A percentile compares a stretch with the other conserved stretches of the same genome.
Evolutionary conservation across 768 basidiomycete genomes (phyloP).

Genomic region (Suillus luteus): DNA sequence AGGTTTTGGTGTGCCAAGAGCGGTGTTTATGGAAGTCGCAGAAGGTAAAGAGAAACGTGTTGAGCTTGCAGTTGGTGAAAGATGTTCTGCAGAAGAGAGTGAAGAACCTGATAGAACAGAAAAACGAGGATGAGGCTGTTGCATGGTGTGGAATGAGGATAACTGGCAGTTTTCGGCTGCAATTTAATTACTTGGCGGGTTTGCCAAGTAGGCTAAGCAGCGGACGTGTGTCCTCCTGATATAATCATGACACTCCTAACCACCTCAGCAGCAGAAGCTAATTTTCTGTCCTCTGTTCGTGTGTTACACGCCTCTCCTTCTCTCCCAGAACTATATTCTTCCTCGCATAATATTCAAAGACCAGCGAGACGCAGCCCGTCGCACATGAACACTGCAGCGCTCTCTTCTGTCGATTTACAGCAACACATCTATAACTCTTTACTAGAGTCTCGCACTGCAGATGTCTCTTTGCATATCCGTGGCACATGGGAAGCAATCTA

Average conservation of each 20-base stretch:
- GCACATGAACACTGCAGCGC: constrained; percentile 41
- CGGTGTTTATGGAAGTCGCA: constrained; percentile 46
- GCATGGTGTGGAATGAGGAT: constrained; percentile 40
- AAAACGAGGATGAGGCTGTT: constrained; percentile 62
- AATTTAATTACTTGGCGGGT: background rate
- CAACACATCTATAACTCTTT: constrained; percentile 78
- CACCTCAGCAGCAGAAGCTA: constrained; percentile 2
- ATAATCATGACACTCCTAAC: constrained; percentile 14
- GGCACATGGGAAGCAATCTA: constrained; percentile 76
- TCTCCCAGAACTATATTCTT: constrained; percentile 14
- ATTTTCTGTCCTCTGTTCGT: constrained; percentile 9
- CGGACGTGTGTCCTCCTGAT: background rate
- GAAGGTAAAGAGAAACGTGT: constrained; percentile 73
- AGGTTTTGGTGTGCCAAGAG: constrained; percentile 39
- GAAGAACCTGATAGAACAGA: constrained; percentile 69
- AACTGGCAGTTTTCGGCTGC: background rate
- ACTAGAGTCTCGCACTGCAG: constrained; percentile 69
- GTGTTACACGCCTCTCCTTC: constrained; percentile 17
- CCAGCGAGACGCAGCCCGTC: constrained; percentile 3
- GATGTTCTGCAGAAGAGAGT: constrained; percentile 43
- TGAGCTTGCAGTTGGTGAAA: constrained; percentile 59
- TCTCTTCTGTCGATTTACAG: constrained; percentile 61
- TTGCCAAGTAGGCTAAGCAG: background rate
- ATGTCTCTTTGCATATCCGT: constrained; percentile 71
- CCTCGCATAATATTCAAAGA: background rate